Base-by-base conservation (phyloP, 2,329 filamentous ascomycete genomes). In the Mycosphaerelloides madeirae region DNA sequence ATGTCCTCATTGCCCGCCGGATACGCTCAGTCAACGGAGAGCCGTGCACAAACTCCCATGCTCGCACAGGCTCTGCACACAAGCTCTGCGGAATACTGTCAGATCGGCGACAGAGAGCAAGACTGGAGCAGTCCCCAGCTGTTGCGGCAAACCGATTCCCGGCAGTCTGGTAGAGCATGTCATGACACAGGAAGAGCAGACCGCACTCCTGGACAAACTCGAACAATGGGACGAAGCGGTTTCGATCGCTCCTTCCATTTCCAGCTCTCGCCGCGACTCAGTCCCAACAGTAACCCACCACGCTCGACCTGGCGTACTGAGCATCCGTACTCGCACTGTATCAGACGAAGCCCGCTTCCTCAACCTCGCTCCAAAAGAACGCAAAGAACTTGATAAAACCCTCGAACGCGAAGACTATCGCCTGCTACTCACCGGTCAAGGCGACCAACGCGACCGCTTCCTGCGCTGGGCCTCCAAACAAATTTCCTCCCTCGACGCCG, bases 101-200 rank as follows among this genome's bases (percentile, higher is more conserved):
- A 62, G 66, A 39, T 60, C 66, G 22, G 63, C 66, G 19, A 57
- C 50, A 7, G 52, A 53, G 12, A 48, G 62, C 28, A 50, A 57
- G 14, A 55, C 44, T n/a, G 64, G 62, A 38, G 53, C 59, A 7
- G 54, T 63, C 8, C 69, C 70, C 0, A 64, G 56, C 42, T 72
- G 69, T 48, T 72, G 70, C 49, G 65, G 65, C 12, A 61, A 56
- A 12, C 63, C 65, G 2, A 57, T 72, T 14, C 67, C 69, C n/a
- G 65, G 62, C 14, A 49, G 52, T 3, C 51, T 69, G n/a, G 56
- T 72, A 8, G 64, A 68, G 39, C 56, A 57, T 29, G 63, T 68
- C 6, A 55, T 67, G 56, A 66, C 62, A 6, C 57, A 63, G 34
- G 61, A 66, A 53, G 67, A 71, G 48, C 61, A 65, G 40, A 59